A percentile compares a stretch with the other conserved stretches of the same genome.
These are phyloP conservation scores for Brettanomyces naardenensis DNA, from an alignment of 805 yeast species.

Conservation along the genomic window DNA sequence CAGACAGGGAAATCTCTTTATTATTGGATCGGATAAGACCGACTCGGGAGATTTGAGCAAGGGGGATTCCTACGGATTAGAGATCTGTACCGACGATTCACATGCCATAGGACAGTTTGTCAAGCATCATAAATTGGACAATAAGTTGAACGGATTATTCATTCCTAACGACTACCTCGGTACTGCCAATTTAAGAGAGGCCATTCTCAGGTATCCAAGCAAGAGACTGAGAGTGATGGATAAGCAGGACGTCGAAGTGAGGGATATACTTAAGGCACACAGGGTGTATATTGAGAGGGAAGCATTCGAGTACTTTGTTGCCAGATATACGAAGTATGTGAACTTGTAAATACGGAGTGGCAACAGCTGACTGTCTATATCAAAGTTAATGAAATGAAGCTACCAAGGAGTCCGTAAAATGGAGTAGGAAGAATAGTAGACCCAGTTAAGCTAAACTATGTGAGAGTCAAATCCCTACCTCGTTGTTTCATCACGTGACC, in stretches of 20 bases:
- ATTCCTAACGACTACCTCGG: slow-evolving; percentile 42
- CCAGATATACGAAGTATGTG: neutral
- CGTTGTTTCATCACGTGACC: too few relatives aligned
- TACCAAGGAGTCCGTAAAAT: too few relatives aligned
- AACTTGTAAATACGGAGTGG: neutral
- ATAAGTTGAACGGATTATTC: slow-evolving; percentile 52
- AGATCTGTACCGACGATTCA: slow-evolving; percentile 22
- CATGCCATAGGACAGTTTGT: slow-evolving; percentile 30
- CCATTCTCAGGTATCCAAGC: slow-evolving; percentile 43
- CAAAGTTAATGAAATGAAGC: too few relatives aligned
- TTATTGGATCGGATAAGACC: slow-evolving; percentile 46
- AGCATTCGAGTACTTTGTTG: slow-evolving; percentile 61
- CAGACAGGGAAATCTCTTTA: slow-evolving; percentile 60
- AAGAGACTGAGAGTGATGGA: slow-evolving; percentile 55
- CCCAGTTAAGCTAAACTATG: too few relatives aligned
- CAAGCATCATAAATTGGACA: slow-evolving; percentile 37
- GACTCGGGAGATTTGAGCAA: slow-evolving; percentile 8
- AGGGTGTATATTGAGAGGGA: slow-evolving; percentile 63
- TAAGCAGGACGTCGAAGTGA: slow-evolving; percentile 74
- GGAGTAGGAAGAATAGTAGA: too few relatives aligned
- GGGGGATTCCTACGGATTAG: slow-evolving; percentile 22
- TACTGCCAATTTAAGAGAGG: slow-evolving; percentile 48
- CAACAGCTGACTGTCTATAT: too few relatives aligned
- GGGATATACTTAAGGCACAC: slow-evolving; percentile 76
- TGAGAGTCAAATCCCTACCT: too few relatives aligned